phyloP scores from a whole-genome alignment of 106 monocot species.

The Dendrobium catenatum region DNA sequence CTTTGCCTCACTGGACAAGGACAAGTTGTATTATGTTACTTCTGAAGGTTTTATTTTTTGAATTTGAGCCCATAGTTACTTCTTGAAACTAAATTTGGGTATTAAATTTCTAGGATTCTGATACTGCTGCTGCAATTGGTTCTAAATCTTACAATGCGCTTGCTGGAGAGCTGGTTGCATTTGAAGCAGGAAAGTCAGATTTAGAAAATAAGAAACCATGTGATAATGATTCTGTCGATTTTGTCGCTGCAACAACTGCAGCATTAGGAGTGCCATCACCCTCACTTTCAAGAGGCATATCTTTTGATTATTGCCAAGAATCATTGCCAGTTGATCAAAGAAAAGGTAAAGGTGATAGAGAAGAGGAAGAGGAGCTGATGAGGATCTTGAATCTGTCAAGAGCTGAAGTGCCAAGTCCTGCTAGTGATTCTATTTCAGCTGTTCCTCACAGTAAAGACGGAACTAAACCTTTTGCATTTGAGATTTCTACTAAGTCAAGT shows the following conservation, averaged over 20 bases:
- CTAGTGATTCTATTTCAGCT: slow-evolving; percentile 7
- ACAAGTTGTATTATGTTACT: neutral
- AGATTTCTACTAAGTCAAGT: slow-evolving; percentile 13
- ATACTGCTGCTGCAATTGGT: slow-evolving; percentile 68
- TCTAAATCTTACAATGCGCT: slow-evolving; percentile 90
- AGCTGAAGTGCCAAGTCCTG: slow-evolving; percentile 22
- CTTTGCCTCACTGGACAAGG: neutral
- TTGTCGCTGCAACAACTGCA: slow-evolving; percentile 89
- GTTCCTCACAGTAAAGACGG: slow-evolving; percentile 9
- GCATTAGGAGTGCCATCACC: slow-evolving; percentile 78
- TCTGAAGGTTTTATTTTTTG: neutral
- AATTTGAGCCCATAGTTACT: neutral
- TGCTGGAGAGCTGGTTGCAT: slow-evolving; percentile 73
- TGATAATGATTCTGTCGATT: slow-evolving; percentile 74
- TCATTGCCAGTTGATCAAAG: slow-evolving; percentile 17
- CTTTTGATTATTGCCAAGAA: slow-evolving; percentile 52
- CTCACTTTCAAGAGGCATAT: slow-evolving; percentile 53
- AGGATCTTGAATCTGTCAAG: slow-evolving; percentile 64
- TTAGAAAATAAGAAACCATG: slow-evolving; percentile 15
- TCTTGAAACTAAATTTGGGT: neutral
- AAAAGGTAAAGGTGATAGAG: slow-evolving; percentile 53
- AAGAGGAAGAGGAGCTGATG: slow-evolving; percentile 73
- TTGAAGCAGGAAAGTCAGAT: slow-evolving; percentile 31
- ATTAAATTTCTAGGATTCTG: slow-evolving; percentile 48
- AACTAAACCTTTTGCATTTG: slow-evolving; percentile 6